Percentiles rank a stretch among this genome's conserved stretches.
These are phyloP conservation scores for Xerocomellus intermedius DNA, from an alignment of 768 basidiomycete species.

Conservation along the genomic window DNA sequence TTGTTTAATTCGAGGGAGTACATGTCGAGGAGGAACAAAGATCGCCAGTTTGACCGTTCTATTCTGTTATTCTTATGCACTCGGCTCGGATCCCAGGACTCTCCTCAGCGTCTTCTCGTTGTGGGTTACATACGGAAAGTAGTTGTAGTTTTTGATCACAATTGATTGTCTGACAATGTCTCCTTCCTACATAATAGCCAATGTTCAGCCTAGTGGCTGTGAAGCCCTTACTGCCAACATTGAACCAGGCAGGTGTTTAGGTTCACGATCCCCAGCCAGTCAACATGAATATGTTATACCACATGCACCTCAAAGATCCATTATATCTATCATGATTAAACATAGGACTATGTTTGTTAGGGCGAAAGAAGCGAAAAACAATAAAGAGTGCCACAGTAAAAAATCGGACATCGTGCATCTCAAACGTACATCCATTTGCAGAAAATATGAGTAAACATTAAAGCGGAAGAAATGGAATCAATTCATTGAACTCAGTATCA, in stretches of 20 bases:
- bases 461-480: neutral
- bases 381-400: conserved; percentile 8
- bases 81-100: neutral
- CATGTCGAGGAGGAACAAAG: no score
- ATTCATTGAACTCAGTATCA: neutral
- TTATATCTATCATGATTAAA: conserved; percentile 25
- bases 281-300: neutral
- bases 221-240: no score
- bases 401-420: conserved; percentile 6
- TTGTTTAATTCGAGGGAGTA: neutral
- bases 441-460: conserved; percentile 6
- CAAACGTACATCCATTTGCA: conserved; percentile 15
- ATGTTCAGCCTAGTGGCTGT: no score
- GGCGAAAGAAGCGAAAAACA: conserved; percentile 1
- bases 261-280: neutral
- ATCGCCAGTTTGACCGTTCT: neutral
- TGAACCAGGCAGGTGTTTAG: neutral
- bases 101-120: no score
- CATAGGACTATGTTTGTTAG: conserved; percentile 13
- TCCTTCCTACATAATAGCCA: no score
- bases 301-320: conserved; percentile 10
- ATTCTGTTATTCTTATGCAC: neutral
- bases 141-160: no score
- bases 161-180: no score
- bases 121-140: no score